Conservation (phyloP, 2,329 filamentous ascomycete species). For the Torrubiella hemipterigena region DNA sequence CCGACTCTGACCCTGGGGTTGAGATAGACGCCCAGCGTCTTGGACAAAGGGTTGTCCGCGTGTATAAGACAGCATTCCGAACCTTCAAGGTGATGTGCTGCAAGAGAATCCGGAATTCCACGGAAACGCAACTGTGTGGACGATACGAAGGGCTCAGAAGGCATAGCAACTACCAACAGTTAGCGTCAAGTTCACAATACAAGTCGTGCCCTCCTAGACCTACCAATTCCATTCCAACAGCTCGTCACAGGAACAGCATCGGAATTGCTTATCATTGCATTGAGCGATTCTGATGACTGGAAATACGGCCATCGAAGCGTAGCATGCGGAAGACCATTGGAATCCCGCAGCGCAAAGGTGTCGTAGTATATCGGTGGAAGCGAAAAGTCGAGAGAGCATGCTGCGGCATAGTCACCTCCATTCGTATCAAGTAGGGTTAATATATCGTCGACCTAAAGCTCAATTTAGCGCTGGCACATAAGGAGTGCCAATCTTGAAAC, state of each 20-base stretch:
- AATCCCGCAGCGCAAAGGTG: conserved; percentile 49
- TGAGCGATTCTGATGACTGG: conserved; percentile 32
- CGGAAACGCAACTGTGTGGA: conserved; percentile 43
- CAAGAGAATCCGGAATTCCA: conserved; percentile 50
- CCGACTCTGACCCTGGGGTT: conserved; percentile 60
- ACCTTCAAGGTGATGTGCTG: conserved; percentile 53
- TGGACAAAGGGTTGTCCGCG: conserved; percentile 51
- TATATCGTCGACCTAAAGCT: conserved; percentile 44
- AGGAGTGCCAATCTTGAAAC: no score
- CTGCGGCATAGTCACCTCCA: conserved; percentile 46
- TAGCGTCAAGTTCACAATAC: not conserved
- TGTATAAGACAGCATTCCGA: conserved; percentile 72
- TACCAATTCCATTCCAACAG: conserved; percentile 34
- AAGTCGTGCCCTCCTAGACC: no score
- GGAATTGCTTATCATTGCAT: conserved; percentile 36
- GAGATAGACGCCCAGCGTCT: conserved; percentile 45
- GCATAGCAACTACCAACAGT: conserved; percentile 29
- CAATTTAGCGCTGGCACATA: no score
- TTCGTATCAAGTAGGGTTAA: conserved; percentile 44
- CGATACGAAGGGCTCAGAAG: conserved; percentile 42
- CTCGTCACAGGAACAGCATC: conserved; percentile 32
- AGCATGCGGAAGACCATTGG: conserved; percentile 33
- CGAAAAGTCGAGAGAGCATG: conserved; percentile 49
- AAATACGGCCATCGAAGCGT: conserved; percentile 51
- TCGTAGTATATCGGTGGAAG: conserved; percentile 45